A percentile compares a stretch with the other conserved stretches of the same genome.
Conservation (phyloP, 139 green algal species). For the Ettlia oleoabundans region DNA sequence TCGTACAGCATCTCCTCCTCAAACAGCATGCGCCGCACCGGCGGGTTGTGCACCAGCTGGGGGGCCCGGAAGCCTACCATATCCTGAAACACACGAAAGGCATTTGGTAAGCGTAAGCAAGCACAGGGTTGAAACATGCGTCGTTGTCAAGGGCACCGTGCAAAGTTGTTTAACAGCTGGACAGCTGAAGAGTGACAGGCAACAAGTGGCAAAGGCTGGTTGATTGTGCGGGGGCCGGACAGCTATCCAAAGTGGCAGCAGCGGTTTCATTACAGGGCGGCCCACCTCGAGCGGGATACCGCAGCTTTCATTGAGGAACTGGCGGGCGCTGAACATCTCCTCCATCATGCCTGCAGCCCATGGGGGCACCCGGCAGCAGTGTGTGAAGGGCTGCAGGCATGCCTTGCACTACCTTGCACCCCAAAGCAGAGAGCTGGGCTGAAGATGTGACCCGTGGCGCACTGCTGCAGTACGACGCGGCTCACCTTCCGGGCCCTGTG, state of each 20-base stretch:
- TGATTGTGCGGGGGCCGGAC: background rate
- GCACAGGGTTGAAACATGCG: background rate
- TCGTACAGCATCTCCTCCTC: constrained; percentile 38
- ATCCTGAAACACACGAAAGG: background rate
- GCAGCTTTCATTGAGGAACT: constrained; percentile 24
- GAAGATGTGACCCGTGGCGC: no score
- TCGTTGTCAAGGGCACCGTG: no score
- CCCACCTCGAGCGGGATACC: constrained; percentile 31
- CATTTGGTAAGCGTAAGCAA: background rate
- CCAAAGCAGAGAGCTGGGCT: no score
- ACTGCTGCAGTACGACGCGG: background rate
- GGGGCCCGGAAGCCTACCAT: constrained; percentile 43
- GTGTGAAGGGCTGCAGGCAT: background rate
- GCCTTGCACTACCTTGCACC: no score
- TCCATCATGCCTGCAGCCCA: background rate
- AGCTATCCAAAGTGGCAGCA: background rate
- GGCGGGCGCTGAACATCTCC: constrained; percentile 12
- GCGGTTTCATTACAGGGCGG: background rate
- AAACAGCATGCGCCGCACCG: background rate
- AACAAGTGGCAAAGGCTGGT: no score
- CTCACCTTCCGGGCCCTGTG: background rate
- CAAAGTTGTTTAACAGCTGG: no score
- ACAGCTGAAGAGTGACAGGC: no score
- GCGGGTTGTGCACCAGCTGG: constrained; percentile 40
- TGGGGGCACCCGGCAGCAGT: background rate